Evolutionary conservation across 371 early-diverging fungal species (phyloP).

Genomic region (Actinomucor elegans): DNA sequence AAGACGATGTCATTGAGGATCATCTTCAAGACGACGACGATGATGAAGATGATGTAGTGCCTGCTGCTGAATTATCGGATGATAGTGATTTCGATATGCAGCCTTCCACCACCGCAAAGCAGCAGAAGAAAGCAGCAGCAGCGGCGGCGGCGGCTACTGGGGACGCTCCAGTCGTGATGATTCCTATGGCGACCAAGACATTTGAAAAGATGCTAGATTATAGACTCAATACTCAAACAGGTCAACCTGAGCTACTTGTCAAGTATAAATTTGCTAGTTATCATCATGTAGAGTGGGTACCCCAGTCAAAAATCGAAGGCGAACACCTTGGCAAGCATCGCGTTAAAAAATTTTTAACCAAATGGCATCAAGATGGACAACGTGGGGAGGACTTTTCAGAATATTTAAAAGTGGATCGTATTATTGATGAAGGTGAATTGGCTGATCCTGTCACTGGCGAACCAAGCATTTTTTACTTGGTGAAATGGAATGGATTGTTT

Average conservation of each 20-base stretch:
- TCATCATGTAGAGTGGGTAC: conserved; percentile 82
- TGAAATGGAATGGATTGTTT: conserved; percentile 87
- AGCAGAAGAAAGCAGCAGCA: not conserved
- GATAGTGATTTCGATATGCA: conserved; percentile 7
- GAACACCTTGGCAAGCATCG: conserved; percentile 73
- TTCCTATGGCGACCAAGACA: conserved; percentile 67
- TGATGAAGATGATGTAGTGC: not conserved
- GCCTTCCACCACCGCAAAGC: not conserved
- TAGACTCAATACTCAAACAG: conserved; percentile 33
- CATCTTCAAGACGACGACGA: conserved; percentile 5
- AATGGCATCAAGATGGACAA: conserved; percentile 50
- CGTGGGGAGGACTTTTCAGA: conserved; percentile 52
- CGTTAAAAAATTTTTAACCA: conserved; percentile 70
- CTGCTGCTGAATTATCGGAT: conserved; percentile 1
- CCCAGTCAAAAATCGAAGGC: conserved; percentile 56
- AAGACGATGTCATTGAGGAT: conserved; percentile 13
- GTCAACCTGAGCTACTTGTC: conserved; percentile 48
- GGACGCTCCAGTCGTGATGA: conserved; percentile 38
- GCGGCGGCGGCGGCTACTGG: not conserved
- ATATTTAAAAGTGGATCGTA: conserved; percentile 60
- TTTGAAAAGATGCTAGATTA: conserved; percentile 58
- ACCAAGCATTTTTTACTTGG: conserved; percentile 69
- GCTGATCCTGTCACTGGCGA: conserved; percentile 48
- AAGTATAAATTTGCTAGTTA: conserved; percentile 77
- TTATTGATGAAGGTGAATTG: conserved; percentile 82